phyloP scores from a whole-genome alignment of 1,284 basidiomycete genomes.

The Butyriboletus appendiculatus region DNA sequence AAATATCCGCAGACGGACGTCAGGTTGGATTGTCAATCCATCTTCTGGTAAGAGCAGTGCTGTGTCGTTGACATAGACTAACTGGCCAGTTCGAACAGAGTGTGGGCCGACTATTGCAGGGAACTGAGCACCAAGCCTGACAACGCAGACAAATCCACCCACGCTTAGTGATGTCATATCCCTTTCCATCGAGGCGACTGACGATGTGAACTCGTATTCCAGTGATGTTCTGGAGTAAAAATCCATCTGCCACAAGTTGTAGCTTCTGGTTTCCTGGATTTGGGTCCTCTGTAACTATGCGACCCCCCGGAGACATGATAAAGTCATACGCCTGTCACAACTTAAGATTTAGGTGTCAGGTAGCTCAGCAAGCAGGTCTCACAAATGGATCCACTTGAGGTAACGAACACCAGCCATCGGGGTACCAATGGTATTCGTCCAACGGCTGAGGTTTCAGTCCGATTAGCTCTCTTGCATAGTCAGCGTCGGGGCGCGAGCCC shows the following conservation, averaged over 20 bases:
- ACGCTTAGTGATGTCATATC: conserved; percentile 86
- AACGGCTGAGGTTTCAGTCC: conserved; percentile 48
- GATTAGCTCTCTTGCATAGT: conserved; percentile 74
- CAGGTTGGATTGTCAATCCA: conserved; percentile 33
- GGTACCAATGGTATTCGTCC: conserved; percentile 61
- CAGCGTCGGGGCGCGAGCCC: conserved; percentile 68
- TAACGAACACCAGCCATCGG: conserved; percentile 70
- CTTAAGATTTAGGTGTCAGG: conserved; percentile 7
- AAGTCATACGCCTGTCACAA: conserved; percentile 71
- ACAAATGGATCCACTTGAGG: conserved; percentile 76
- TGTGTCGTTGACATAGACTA: conserved; percentile 80
- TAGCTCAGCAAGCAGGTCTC: conserved; percentile 29
- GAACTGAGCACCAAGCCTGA: conserved; percentile 9
- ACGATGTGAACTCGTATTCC: conserved; percentile 79
- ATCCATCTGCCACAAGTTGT: conserved; percentile 63
- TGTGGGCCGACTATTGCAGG: conserved; percentile 73
- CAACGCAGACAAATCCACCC: conserved; percentile 31
- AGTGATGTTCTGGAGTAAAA: conserved; percentile 71
- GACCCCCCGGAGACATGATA: conserved; percentile 62
- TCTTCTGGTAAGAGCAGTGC: conserved; percentile 46
- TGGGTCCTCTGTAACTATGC: conserved; percentile 61
- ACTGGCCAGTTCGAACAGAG: conserved; percentile 74
- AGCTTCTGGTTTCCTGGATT: conserved; percentile 71
- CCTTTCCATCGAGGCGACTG: conserved; percentile 77
- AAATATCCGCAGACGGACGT: conserved; percentile 61